Evolutionary conservation across 1,284 basidiomycete species (phyloP).

Genomic region (Marasmius fiardii): DNA sequence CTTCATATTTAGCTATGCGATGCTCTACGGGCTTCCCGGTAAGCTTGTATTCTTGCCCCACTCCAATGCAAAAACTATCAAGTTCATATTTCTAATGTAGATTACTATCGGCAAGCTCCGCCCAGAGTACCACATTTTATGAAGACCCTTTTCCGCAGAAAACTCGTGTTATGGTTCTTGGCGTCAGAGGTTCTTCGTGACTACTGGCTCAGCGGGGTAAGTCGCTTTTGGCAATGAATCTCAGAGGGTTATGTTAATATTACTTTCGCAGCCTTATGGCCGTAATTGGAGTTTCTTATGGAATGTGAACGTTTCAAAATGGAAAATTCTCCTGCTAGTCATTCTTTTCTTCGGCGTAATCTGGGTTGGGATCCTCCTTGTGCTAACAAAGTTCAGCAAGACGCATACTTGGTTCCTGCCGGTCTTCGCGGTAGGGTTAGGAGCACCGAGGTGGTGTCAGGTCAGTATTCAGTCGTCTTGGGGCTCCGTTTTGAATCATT

Average conservation of each 20-base stretch:
- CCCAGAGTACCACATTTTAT: constrained; percentile 92
- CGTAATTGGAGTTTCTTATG: constrained; percentile 94
- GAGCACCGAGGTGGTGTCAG: constrained; percentile 91
- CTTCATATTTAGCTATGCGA: constrained; percentile 75
- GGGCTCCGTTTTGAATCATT: too few species aligned
- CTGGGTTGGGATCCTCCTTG: constrained; percentile 72
- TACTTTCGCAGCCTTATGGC: constrained; percentile 65
- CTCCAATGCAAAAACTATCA: not conserved
- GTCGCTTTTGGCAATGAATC: constrained; percentile 24
- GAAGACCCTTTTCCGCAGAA: constrained; percentile 82
- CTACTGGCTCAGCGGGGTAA: constrained; percentile 89
- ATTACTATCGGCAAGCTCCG: constrained; percentile 85
- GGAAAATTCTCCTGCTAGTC: constrained; percentile 79
- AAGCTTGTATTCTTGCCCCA: constrained; percentile 20
- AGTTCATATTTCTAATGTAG: constrained; percentile 32
- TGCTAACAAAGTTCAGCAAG: constrained; percentile 85
- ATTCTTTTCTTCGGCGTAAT: constrained; percentile 82
- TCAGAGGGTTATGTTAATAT: constrained; percentile 1
- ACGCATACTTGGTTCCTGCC: constrained; percentile 92
- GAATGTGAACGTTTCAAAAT: constrained; percentile 79
- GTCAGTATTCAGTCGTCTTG: constrained; percentile 35
- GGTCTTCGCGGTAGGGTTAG: constrained; percentile 90
- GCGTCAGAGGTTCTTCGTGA: constrained; percentile 85
- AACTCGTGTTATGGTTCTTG: constrained; percentile 91
- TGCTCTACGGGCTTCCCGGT: constrained; percentile 86